Evolutionary conservation across 73 alveolate genomes (phyloP).

Genomic region (Effrenium voratum): DNA sequence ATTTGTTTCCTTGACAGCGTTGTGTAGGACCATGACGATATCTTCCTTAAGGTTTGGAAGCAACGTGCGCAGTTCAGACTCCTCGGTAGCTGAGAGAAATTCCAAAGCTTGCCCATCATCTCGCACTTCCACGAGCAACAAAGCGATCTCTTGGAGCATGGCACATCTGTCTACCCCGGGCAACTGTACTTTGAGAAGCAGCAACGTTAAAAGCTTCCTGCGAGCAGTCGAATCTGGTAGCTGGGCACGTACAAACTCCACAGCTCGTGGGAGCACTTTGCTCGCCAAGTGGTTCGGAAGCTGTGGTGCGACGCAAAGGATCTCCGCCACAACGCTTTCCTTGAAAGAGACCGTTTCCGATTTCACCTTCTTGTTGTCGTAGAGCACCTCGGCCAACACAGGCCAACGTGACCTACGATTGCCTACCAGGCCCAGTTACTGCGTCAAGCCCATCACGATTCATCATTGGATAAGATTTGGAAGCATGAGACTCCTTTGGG

Average conservation of each 20-base stretch:
- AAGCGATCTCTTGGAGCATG: neutral
- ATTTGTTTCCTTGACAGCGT: too few species aligned
- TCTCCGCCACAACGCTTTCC: neutral
- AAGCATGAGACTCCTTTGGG: too few species aligned
- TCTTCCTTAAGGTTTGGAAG: neutral
- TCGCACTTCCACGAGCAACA: neutral
- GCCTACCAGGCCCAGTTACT: too few species aligned
- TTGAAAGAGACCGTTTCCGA: neutral
- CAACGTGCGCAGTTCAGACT: neutral
- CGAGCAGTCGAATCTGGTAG: neutral
- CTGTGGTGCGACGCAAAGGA: neutral
- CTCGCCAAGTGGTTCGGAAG: neutral
- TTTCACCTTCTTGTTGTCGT: neutral
- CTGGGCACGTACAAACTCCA: neutral
- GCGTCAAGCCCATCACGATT: too few species aligned
- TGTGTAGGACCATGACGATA: neutral
- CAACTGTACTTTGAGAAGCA: neutral
- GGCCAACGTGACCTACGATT: too few species aligned
- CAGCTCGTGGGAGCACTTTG: neutral
- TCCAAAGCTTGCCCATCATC: neutral
- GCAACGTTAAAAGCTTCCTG: neutral
- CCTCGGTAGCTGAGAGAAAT: neutral
- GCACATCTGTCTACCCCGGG: neutral
- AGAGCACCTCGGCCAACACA: neutral
- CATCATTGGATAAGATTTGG: too few species aligned